Conservation (phyloP, 352 stramenopile genomes). For the Nothophytophthora sp. region DNA sequence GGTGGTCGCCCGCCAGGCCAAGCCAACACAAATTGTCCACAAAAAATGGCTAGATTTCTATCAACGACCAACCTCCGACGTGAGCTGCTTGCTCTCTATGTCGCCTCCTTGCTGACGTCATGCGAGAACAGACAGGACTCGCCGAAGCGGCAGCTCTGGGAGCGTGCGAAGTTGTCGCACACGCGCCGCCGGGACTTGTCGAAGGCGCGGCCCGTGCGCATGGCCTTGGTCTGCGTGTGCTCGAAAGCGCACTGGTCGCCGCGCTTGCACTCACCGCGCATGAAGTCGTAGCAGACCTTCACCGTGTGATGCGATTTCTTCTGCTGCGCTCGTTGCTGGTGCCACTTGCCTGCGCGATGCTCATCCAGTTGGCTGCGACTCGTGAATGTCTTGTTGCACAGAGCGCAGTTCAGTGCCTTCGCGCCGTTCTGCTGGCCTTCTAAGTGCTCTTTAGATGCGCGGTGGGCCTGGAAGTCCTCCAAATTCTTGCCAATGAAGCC, state of each 20-base stretch:
- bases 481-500: constrained; percentile 76
- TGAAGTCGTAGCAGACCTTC: constrained; percentile 85
- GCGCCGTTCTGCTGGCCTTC: constrained; percentile 30
- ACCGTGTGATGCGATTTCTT: constrained; percentile 69
- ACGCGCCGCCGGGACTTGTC: constrained; percentile 54
- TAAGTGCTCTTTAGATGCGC: constrained; percentile 46
- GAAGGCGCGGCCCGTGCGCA: constrained; percentile 47
- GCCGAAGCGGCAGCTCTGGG: constrained; percentile 64
- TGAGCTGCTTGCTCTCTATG: constrained; percentile 35
- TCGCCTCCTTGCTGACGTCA: constrained; percentile 12
- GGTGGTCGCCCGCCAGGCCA: too few relatives aligned
- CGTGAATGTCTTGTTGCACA: constrained; percentile 85
- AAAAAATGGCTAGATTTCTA: constrained; percentile 16
- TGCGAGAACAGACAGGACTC: constrained; percentile 80
- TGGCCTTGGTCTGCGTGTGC: constrained; percentile 71
- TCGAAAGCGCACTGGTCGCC: constrained; percentile 75
- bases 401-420: constrained; percentile 42
- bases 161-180: constrained; percentile 53
- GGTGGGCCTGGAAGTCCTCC: constrained; percentile 63
- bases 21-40: too few relatives aligned
- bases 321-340: constrained; percentile 70
- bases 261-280: constrained; percentile 63
- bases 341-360: constrained; percentile 82
- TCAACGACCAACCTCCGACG: constrained; percentile 1
- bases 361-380: constrained; percentile 72